Conservation (phyloP, 2,329 filamentous ascomycete species). For the Aspergillus terreus region DNA sequence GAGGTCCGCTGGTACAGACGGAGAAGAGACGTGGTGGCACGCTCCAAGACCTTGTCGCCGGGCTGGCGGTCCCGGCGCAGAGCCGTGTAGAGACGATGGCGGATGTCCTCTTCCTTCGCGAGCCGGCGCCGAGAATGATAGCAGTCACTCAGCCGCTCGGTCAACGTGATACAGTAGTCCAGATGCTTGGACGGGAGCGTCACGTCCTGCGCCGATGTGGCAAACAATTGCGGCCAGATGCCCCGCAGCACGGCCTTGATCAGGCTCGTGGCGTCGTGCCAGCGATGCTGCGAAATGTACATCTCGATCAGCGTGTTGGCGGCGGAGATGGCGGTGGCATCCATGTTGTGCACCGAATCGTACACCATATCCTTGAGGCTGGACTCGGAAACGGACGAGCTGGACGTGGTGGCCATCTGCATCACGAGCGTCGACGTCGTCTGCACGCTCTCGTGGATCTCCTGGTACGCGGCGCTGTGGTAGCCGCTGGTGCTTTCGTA, state of each 20-base stretch:
- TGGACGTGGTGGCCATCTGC: conserved; percentile 34
- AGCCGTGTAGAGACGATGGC: conserved; percentile 34
- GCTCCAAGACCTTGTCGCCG: conserved; percentile 29
- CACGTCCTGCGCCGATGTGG: conserved; percentile 43
- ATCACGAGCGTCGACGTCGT: conserved; percentile 43
- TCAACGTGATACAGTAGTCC: conserved; percentile 45
- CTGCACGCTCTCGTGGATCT: conserved; percentile 44
- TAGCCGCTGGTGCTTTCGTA: conserved; percentile 36
- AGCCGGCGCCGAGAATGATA: conserved; percentile 39
- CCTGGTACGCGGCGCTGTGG: conserved; percentile 32
- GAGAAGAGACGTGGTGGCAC: conserved; percentile 27
- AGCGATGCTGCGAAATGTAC: conserved; percentile 47
- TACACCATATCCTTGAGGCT: conserved; percentile 44
- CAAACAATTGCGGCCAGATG: conserved; percentile 47
- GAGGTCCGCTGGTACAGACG: conserved; percentile 26
- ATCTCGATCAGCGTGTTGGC: conserved; percentile 38
- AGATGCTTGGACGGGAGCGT: conserved; percentile 40
- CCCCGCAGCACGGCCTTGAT: conserved; percentile 44
- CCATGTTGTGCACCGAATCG: conserved; percentile 38
- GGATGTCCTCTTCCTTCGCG: conserved; percentile 35
- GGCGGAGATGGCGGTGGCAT: conserved; percentile 40
- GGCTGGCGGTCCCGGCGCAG: conserved; percentile 25
- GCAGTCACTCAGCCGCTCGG: conserved; percentile 46
- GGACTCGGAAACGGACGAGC: conserved; percentile 38
- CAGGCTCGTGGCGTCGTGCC: conserved; percentile 44